phyloP scores from a whole-genome alignment of 208 protist genomes.

The Crithidia brevicula region DNA sequence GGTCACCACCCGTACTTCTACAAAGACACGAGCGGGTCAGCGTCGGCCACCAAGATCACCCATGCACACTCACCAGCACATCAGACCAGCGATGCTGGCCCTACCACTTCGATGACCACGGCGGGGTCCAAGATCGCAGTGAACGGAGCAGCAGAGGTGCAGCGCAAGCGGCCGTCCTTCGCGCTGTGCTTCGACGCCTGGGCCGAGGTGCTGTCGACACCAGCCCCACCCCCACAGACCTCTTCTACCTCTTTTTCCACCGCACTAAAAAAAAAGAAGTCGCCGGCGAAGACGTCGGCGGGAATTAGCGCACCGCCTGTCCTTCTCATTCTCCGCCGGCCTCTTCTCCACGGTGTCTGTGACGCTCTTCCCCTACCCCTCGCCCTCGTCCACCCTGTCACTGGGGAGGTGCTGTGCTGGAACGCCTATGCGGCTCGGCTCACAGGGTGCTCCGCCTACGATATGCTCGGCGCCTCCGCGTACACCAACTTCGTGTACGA shows the following conservation, averaged over 20 bases:
- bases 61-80: no score
- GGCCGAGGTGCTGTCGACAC: slow-evolving; percentile 23
- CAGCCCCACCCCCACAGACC: not conserved
- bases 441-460: slow-evolving; percentile 44
- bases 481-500: slow-evolving; percentile 35
- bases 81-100: no score
- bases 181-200: slow-evolving; percentile 60
- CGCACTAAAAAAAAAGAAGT: slow-evolving; percentile 6
- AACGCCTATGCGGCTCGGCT: slow-evolving; percentile 39
- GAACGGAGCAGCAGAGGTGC: not conserved
- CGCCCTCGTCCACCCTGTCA: slow-evolving; percentile 64
- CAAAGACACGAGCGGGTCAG: not conserved
- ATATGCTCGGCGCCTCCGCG: slow-evolving; percentile 55
- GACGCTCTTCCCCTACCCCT: slow-evolving; percentile 66
- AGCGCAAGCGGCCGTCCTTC: slow-evolving; percentile 21
- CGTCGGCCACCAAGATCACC: not conserved
- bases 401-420: slow-evolving; percentile 67
- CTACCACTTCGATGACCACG: no score
- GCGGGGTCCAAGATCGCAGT: not conserved
- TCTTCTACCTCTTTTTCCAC: no score
- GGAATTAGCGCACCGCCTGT: no score
- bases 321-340: slow-evolving; percentile 52
- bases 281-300: not conserved
- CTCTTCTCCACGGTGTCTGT: slow-evolving; percentile 59
- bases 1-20: slow-evolving; percentile 31